Percentiles rank a stretch among this genome's conserved stretches.
phyloP scores from a whole-genome alignment of 2,329 filamentous ascomycete species.

The Fusarium newnesense region DNA sequence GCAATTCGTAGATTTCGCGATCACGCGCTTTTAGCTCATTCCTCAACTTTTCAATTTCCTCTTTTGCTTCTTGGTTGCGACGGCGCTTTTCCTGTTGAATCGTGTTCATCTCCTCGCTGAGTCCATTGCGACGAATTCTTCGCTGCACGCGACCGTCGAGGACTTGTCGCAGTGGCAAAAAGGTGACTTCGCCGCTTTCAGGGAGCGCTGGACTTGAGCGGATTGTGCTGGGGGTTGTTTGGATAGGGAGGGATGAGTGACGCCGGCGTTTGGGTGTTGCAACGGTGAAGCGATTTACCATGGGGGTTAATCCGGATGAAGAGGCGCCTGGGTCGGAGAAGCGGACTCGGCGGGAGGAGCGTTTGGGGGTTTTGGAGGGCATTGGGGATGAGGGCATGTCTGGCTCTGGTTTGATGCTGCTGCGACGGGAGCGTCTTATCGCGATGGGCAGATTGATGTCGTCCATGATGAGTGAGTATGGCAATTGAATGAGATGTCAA shows the following conservation, averaged over 20 bases:
- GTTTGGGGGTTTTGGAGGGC: conserved; percentile 46
- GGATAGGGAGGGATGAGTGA: conserved; percentile 57
- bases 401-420: conserved; percentile 47
- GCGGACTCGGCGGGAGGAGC: conserved; percentile 58
- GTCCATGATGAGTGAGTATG: conserved; percentile 44
- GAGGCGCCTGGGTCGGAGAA: conserved; percentile 67
- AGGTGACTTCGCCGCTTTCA: conserved; percentile 54
- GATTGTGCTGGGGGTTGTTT: conserved; percentile 28
- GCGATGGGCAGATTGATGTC: conserved; percentile 63
- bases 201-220: conserved; percentile 27
- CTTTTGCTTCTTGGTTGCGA: conserved; percentile 51
- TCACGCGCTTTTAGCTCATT: conserved; percentile 61
- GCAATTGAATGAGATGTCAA: not conserved
- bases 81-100: conserved; percentile 60
- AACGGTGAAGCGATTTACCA: conserved; percentile 64
- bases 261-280: conserved; percentile 53
- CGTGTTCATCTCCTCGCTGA: conserved; percentile 68
- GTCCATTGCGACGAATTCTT: conserved; percentile 63
- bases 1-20: conserved; percentile 63
- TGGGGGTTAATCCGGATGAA: conserved; percentile 66
- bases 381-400: conserved; percentile 22
- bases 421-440: conserved; percentile 64
- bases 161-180: conserved; percentile 61
- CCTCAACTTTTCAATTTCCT: conserved; percentile 61
- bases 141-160: conserved; percentile 67